Evolutionary conservation across 495 filamentous ascomycete genomes (phyloP).

Genomic region (Diplogelasinospora grovesii): DNA sequence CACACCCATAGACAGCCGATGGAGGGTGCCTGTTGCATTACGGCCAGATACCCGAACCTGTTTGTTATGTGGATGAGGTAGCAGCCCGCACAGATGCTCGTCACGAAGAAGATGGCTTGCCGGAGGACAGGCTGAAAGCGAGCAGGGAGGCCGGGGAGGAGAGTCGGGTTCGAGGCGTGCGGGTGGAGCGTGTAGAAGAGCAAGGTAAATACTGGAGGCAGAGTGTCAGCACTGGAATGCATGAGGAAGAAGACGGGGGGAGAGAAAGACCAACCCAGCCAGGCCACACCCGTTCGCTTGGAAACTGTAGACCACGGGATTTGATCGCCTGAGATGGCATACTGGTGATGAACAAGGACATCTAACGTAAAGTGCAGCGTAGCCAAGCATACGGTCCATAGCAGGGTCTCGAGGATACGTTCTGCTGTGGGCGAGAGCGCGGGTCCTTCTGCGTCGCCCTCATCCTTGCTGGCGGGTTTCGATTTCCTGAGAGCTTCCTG

Average conservation of each 20-base stretch:
- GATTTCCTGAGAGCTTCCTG: constrained; percentile 21
- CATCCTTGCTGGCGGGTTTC: constrained; percentile 28
- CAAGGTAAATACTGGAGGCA: constrained; percentile 50
- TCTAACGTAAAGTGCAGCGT: constrained; percentile 85
- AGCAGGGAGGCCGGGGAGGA: constrained; percentile 38
- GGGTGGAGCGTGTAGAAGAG: constrained; percentile 56
- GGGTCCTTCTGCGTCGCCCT: constrained; percentile 6
- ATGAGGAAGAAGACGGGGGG: not conserved
- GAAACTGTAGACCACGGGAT: constrained; percentile 54
- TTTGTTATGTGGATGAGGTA: constrained; percentile 80
- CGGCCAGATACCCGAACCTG: constrained; percentile 66
- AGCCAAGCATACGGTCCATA: constrained; percentile 64
- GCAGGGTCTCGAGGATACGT: constrained; percentile 51
- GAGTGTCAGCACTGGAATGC: not conserved
- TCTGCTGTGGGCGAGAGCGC: constrained; percentile 38
- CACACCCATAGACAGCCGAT: constrained; percentile 92
- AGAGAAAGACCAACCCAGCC: constrained; percentile 35
- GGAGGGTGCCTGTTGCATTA: constrained; percentile 88
- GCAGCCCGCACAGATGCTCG: constrained; percentile 54
- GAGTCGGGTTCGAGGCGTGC: constrained; percentile 34
- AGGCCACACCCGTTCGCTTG: constrained; percentile 42
- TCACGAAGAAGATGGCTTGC: constrained; percentile 55
- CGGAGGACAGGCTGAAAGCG: constrained; percentile 41
- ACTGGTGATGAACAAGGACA: constrained; percentile 88
- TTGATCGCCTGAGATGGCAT: constrained; percentile 56